These are phyloP conservation scores for Fraxinus cuspidata DNA, from an alignment of 257 asterid species.

Conservation along the genomic window DNA sequence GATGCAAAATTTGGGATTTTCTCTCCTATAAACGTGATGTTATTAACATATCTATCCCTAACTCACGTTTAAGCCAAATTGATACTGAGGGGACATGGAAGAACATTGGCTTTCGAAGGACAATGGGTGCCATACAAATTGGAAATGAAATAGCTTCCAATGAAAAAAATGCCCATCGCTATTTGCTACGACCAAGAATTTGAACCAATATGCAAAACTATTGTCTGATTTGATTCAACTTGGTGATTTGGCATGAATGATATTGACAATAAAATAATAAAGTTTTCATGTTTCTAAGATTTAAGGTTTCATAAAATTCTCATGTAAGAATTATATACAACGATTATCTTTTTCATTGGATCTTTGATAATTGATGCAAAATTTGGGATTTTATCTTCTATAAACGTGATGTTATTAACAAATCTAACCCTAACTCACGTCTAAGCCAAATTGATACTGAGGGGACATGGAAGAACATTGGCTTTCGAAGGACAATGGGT, in stretches of 20 bases:
- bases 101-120: background rate
- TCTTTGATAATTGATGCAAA: too few species aligned
- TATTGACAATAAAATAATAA: too few species aligned
- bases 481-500: background rate
- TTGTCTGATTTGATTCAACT: too few species aligned
- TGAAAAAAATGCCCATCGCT: too few species aligned
- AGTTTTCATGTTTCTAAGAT: too few species aligned
- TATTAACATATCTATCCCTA: background rate
- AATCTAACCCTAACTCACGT: background rate
- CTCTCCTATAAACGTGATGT: background rate
- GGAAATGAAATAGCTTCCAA: background rate
- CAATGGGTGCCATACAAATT: background rate
- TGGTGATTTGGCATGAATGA: too few species aligned
- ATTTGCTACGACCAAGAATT: too few species aligned
- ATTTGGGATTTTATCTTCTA: background rate
- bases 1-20: background rate
- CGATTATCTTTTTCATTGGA: too few species aligned
- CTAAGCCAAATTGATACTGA: background rate
- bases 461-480: background rate
- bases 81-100: background rate
- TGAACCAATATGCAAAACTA: too few species aligned
- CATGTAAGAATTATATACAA: background rate
- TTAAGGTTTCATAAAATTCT: too few species aligned
- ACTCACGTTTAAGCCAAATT: background rate
- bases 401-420: background rate